Evolutionary conservation across 129 eudicot species (phyloP).

Genomic region (Tagetes erecta): DNA sequence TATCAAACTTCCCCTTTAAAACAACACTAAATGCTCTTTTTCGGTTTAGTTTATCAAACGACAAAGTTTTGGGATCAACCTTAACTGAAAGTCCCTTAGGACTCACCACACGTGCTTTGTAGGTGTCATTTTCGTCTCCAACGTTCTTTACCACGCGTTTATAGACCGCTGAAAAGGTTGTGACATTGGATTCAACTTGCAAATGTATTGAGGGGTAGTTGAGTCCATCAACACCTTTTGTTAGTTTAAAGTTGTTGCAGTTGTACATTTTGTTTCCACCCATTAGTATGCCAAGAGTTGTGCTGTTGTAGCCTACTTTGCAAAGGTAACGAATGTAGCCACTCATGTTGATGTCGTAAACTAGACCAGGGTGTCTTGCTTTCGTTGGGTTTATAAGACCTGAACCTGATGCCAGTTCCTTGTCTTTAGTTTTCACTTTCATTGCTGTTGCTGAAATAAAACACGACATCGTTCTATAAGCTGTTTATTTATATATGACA

Average conservation of each 20-base stretch:
- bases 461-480: not conserved
- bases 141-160: conserved; percentile 66
- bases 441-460: conserved; percentile 53
- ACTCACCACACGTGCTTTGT: conserved; percentile 37
- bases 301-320: conserved; percentile 64
- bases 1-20: conserved; percentile 47
- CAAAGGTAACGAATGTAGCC: conserved; percentile 69
- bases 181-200: conserved; percentile 36
- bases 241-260: conserved; percentile 45
- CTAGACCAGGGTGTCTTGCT: conserved; percentile 74
- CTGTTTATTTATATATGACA: not conserved
- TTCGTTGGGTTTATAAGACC: conserved; percentile 67
- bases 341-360: conserved; percentile 52
- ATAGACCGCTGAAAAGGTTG: conserved; percentile 48
- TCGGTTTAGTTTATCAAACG: conserved; percentile 39
- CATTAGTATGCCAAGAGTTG: conserved; percentile 45
- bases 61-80: conserved; percentile 46
- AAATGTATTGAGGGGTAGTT: conserved; percentile 83
- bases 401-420: conserved; percentile 62
- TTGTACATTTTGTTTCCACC: conserved; percentile 44
- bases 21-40: conserved; percentile 46
- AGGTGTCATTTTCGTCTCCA: conserved; percentile 35
- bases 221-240: conserved; percentile 71
- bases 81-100: conserved; percentile 48
- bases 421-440: conserved; percentile 47